These are phyloP conservation scores for Penicillium sp. DNA, from an alignment of 2,329 filamentous ascomycete genomes.

Conservation along the genomic window DNA sequence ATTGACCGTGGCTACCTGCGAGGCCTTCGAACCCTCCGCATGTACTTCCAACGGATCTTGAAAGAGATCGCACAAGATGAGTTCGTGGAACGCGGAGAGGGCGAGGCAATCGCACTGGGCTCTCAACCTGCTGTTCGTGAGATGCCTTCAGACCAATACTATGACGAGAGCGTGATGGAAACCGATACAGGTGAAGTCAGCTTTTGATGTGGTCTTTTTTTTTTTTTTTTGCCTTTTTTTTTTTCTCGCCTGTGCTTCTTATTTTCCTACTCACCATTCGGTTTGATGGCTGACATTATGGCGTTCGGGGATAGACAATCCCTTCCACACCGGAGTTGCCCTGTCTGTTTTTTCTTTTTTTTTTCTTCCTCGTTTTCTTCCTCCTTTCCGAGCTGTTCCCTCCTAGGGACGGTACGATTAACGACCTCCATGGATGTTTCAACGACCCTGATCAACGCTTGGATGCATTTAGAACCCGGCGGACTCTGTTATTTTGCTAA, in stretches of 20 bases:
- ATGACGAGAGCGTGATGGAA: constrained; percentile 49
- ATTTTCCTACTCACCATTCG: constrained; percentile 1
- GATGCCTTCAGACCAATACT: constrained; percentile 37
- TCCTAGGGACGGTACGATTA: constrained; percentile 19
- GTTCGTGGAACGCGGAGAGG: constrained; percentile 49
- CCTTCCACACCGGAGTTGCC: constrained; percentile 12
- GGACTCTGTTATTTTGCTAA: constrained; percentile 10
- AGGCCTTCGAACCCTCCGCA: constrained; percentile 75
- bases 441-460: constrained; percentile 23
- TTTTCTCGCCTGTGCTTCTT: constrained; percentile 2
- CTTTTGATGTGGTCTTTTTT: constrained; percentile 30
- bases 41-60: constrained; percentile 88
- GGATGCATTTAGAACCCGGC: constrained; percentile 27
- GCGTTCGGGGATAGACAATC: constrained; percentile 19
- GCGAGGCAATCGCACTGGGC: constrained; percentile 44
- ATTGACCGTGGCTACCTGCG: constrained; percentile 89
- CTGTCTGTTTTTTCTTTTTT: background rate
- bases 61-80: constrained; percentile 66
- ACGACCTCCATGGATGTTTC: constrained; percentile 25
- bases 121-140: constrained; percentile 38
- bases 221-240: constrained; percentile 2
- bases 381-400: constrained; percentile 5
- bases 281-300: constrained; percentile 12
- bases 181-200: constrained; percentile 50
- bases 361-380: background rate